A percentile compares a stretch with the other conserved stretches of the same genome.
Evolutionary conservation across 2,329 filamentous ascomycete genomes (phyloP).

Genomic region (Arthrobotrys sphaeroides): DNA sequence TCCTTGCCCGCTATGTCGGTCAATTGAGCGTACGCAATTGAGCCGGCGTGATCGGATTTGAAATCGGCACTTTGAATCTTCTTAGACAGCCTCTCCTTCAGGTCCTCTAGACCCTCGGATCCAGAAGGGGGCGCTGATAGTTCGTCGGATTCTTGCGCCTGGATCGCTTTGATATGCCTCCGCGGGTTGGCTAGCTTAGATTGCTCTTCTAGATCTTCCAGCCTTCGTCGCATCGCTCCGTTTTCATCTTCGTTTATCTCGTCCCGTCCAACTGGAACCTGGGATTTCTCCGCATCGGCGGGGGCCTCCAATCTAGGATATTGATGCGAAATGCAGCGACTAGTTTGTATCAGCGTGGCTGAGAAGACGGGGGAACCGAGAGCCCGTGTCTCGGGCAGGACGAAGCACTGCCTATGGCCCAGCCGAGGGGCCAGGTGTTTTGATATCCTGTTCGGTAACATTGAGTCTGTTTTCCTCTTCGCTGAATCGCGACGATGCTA

Average conservation of each 20-base stretch:
- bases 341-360: neutral
- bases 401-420: neutral
- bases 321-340: neutral
- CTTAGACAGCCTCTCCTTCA: slow-evolving; percentile 69
- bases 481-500: neutral
- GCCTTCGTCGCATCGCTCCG: slow-evolving; percentile 43
- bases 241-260: neutral
- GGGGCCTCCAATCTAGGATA: neutral
- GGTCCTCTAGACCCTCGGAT: slow-evolving; percentile 65
- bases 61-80: slow-evolving; percentile 70
- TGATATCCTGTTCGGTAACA: slow-evolving; percentile 4
- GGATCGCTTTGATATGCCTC: slow-evolving; percentile 37
- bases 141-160: slow-evolving; percentile 34
- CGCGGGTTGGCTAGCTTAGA: slow-evolving; percentile 42
- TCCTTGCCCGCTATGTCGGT: slow-evolving; percentile 72
- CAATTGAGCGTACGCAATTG: slow-evolving; percentile 66
- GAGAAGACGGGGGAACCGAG: neutral
- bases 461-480: slow-evolving; percentile 15
- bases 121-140: slow-evolving; percentile 3
- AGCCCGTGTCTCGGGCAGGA: neutral
- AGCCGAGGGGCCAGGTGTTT: neutral
- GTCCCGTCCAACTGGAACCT: neutral
- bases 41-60: slow-evolving; percentile 64
- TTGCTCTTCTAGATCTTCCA: slow-evolving; percentile 45
- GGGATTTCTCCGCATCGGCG: neutral